These are phyloP conservation scores for Laguncularia racemosa DNA, from an alignment of 345 rosid species.

Conservation along the genomic window DNA sequence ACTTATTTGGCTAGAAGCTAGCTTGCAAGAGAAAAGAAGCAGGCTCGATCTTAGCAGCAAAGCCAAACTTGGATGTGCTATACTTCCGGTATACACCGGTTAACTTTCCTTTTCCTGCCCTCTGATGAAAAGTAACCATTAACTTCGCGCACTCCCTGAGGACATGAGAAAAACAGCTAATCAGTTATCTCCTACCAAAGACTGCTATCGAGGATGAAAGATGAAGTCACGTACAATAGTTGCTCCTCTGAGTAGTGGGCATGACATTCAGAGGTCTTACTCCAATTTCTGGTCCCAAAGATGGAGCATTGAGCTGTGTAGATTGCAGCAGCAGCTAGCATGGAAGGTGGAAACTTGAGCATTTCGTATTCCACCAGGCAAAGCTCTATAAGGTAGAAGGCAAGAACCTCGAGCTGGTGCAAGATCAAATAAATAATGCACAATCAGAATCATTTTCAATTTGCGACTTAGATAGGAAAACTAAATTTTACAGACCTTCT, in stretches of 20 bases:
- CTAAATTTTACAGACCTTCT: constrained; percentile 40
- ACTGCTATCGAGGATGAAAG: not conserved
- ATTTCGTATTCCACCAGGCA: constrained; percentile 56
- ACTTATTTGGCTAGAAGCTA: constrained; percentile 10
- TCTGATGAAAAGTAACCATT: constrained; percentile 72
- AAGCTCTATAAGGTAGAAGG: constrained; percentile 65
- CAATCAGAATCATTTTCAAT: not conserved
- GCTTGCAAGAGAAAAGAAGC: constrained; percentile 47
- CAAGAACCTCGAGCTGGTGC: constrained; percentile 70
- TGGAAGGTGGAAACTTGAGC: constrained; percentile 58
- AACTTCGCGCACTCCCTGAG: constrained; percentile 71
- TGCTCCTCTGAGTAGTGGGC: constrained; percentile 46
- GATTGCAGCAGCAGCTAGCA: constrained; percentile 58
- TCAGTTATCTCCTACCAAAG: not conserved
- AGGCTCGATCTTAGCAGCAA: constrained; percentile 56
- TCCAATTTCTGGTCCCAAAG: constrained; percentile 38
- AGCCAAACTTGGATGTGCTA: constrained; percentile 68
- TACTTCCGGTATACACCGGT: constrained; percentile 81
- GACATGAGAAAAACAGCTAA: constrained; percentile 1
- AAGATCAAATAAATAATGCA: not conserved
- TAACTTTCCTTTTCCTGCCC: constrained; percentile 72
- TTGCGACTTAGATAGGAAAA: not conserved
- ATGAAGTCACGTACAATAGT: constrained; percentile 26
- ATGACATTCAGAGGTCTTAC: constrained; percentile 45
- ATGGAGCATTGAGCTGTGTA: constrained; percentile 56